These are phyloP conservation scores for Waltergamsia citrina DNA, from an alignment of 2,329 filamentous ascomycete species.

Conservation along the genomic window DNA sequence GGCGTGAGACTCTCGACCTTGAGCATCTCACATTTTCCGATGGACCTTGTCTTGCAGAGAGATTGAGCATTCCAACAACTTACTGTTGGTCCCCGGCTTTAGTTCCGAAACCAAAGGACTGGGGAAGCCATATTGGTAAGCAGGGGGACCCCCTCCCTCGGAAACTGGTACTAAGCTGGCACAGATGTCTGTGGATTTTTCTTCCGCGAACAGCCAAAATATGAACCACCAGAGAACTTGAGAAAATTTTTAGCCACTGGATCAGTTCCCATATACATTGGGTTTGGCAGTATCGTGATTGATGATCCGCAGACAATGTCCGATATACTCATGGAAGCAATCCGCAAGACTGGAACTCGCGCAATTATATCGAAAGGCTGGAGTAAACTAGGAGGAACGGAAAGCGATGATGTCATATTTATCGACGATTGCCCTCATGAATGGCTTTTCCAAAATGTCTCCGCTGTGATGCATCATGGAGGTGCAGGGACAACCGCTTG, in stretches of 20 bases:
- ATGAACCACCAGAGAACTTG: conserved; percentile 42
- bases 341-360: conserved; percentile 45
- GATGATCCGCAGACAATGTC: conserved; percentile 51
- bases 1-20: conserved; percentile 51
- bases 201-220: conserved; percentile 9
- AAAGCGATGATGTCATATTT: conserved; percentile 45
- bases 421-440: conserved; percentile 58
- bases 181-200: conserved; percentile 13
- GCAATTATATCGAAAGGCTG: conserved; percentile 56
- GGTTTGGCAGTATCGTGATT: conserved; percentile 59
- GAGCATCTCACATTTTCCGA: conserved; percentile 51
- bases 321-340: conserved; percentile 47
- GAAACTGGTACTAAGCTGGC: conserved; percentile 40
- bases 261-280: conserved; percentile 53
- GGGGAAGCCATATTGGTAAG: conserved; percentile 36
- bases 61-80: conserved; percentile 55
- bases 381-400: conserved; percentile 46
- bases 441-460: conserved; percentile 45
- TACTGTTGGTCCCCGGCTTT: conserved; percentile 63
- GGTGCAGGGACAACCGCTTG: conserved; percentile 58
- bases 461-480: conserved; percentile 53
- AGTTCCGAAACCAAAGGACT: conserved; percentile 57
- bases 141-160: conserved; percentile 17
- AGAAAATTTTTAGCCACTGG: conserved; percentile 44
- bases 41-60: conserved; percentile 54